A percentile compares a stretch with the other conserved stretches of the same genome.
Conservation (phyloP, 2,329 filamentous ascomycete species). For the Colletotrichum eleusines region DNA sequence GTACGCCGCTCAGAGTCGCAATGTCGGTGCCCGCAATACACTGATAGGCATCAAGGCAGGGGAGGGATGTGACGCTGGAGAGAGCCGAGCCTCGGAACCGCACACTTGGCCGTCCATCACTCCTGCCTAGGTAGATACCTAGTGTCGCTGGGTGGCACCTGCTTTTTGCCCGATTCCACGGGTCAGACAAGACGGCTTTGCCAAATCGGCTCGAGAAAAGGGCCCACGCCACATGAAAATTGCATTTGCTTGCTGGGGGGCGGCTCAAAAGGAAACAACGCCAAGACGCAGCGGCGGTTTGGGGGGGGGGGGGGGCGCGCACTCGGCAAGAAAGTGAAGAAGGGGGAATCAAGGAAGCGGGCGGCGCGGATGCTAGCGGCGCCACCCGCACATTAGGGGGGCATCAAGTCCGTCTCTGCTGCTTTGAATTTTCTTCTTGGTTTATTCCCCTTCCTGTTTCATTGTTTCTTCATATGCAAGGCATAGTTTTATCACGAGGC, state of each 20-base stretch:
- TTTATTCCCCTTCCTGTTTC: background rate
- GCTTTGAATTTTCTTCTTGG: background rate
- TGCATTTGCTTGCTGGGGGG: background rate
- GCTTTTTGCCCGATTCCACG: background rate
- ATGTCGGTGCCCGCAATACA: background rate
- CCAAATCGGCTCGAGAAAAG: background rate
- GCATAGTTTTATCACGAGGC: background rate
- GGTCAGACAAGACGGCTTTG: background rate
- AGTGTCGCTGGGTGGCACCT: background rate
- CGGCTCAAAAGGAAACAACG: background rate
- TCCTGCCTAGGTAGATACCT: background rate
- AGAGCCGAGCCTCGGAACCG: background rate
- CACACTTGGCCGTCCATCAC: background rate
- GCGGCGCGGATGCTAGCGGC: conserved; percentile 27
- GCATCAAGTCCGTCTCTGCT: background rate
- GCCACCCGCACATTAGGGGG: conserved; percentile 28
- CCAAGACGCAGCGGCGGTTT: background rate
- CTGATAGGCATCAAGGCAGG: background rate
- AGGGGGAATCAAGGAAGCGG: background rate
- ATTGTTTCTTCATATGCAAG: background rate
- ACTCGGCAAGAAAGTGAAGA: background rate
- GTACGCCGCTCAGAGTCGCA: background rate
- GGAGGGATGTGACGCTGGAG: background rate
- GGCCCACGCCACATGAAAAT: background rate
- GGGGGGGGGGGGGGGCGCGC: background rate